Evolutionary conservation across 768 basidiomycete genomes (phyloP), one percentile per base, ranked within the genome.

Genomic region (Calocybe gangraenosa): DNA sequence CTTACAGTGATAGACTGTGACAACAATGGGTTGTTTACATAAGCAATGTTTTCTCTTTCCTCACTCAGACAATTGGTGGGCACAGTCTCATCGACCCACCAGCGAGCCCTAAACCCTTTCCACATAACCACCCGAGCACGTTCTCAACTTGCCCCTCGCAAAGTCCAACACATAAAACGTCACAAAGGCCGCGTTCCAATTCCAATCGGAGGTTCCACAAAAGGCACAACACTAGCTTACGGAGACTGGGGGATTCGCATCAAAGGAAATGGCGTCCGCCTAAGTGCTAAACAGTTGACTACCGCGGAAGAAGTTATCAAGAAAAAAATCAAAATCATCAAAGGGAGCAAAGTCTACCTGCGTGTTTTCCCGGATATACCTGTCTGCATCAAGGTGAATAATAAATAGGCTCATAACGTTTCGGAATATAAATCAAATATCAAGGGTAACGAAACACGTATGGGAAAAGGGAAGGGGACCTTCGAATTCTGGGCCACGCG

Each of bases 381-480:
- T 2, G 93, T 99, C 48, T 96, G 94, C 71, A 84, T 97, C 44
- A 98, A 99, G 80, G 92, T 90, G 47, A 35, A 57, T 7, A 30
- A 13, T 39, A 22, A 3, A 13, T 11, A 1, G n/a, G 25, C 28
- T 8, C 33, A 38, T 38, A 13, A 25, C 11, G 42, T 40, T 14
- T n/a, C 5, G n/a, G 37, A n/a, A n/a, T n/a, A 48, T 18, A 37
- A 32, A 25, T 25, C 20, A 6, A 11, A 11, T 22, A 18, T 47
- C 5, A 48, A 92, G 90, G 95, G 96, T 43, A 98, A 96, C 56
- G 94, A 98, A 66, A 94, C 92, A 4, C 87, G 96, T 75, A 97
- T 98, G 96, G 96, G 96, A 40, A 98, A 98, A 68, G 96, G 96
- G 48, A 99, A 99, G 65, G 96, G 96, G 37, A 81, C 87, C 0